Base-by-base conservation (phyloP, 257 asterid genomes). In the Scutellaria minor region DNA sequence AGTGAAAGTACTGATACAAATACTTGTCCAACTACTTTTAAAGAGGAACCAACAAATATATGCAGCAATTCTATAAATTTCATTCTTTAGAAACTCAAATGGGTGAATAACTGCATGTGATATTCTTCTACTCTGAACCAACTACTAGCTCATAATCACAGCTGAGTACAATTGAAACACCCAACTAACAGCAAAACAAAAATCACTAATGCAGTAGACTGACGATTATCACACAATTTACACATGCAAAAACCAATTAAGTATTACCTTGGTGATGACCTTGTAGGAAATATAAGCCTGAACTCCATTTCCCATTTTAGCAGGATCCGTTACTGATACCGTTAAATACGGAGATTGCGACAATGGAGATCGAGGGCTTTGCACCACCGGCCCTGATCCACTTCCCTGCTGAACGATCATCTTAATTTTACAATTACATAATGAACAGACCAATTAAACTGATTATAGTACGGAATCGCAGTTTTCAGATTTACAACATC, bases 221-320 rank as follows among this genome's bases (percentile, higher is more conserved):
- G 59, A 35, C 44, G 48, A 65, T 59, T 41, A 57, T 9, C 22
- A 22, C 12, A 42, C 15, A 62, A 12, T 37, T 55, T 10, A 46
- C 45, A 22, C 70, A 57, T 57, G 74, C 73, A 65, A 65, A 64
- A 15, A 41, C 9, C 51, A 63, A 63, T 31, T 40, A 27, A 51
- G 65, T 9, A 70, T 37, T 79, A 95, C 98, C 98, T 88, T 87
- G 62, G 98, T 91, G 73, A 90, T 87, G 71, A 95, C 99, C 90
- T 92, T 95, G 83, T 95, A 95, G n/a, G 99, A 95, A 55, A 95
- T 87, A 70, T 95, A 95, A 59, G 99, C 86, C 88, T 95, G 99
- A 75, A 95, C 99, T 62, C 99, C 97, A 69, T 84, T 92, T 31
- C 97, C 99, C 99, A 95, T 92, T 73, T 95, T 95, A 82, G 99